A percentile compares a stretch with the other conserved stretches of the same genome.
Evolutionary conservation across 352 stramenopile species (phyloP).

Genomic region (Phytophthora pistaciae): DNA sequence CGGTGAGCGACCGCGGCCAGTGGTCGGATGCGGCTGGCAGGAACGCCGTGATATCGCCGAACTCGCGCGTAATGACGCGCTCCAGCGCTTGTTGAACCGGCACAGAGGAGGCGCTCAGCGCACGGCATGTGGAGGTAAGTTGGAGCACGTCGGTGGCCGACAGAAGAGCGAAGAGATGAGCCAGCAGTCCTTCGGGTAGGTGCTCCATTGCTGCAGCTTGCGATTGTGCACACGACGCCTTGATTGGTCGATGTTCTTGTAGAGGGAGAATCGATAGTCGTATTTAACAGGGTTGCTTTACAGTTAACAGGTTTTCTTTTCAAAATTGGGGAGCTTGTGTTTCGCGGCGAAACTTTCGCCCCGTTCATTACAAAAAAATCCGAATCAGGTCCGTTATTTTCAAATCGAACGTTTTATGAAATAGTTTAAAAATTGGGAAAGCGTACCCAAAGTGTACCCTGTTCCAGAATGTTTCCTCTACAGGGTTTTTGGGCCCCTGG

Average conservation of each 20-base stretch:
- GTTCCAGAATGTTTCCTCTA: no score
- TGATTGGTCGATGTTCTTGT: background rate
- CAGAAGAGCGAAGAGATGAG: constrained; percentile 73
- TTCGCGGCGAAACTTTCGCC: no score
- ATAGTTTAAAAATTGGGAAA: no score
- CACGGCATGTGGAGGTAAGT: constrained; percentile 52
- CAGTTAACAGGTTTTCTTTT: no score
- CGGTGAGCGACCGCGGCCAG: constrained; percentile 69
- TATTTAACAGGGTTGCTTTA: no score
- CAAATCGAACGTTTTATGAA: no score
- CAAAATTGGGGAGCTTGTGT: no score
- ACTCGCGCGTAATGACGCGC: constrained; percentile 64
- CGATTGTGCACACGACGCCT: background rate
- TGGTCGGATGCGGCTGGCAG: constrained; percentile 54
- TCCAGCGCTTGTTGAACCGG: constrained; percentile 65
- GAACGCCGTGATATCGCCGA: constrained; percentile 61
- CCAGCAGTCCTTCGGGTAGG: constrained; percentile 59
- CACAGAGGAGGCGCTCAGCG: constrained; percentile 41
- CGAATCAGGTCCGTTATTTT: no score
- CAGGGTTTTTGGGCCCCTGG: no score
- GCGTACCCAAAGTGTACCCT: no score
- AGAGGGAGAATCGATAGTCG: background rate
- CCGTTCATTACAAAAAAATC: no score
- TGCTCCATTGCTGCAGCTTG: constrained; percentile 55
- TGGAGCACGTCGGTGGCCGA: constrained; percentile 63